A percentile compares a stretch with the other conserved stretches of the same genome.
phyloP scores from a whole-genome alignment of 768 basidiomycete species.

The Tulasnella sp. region DNA sequence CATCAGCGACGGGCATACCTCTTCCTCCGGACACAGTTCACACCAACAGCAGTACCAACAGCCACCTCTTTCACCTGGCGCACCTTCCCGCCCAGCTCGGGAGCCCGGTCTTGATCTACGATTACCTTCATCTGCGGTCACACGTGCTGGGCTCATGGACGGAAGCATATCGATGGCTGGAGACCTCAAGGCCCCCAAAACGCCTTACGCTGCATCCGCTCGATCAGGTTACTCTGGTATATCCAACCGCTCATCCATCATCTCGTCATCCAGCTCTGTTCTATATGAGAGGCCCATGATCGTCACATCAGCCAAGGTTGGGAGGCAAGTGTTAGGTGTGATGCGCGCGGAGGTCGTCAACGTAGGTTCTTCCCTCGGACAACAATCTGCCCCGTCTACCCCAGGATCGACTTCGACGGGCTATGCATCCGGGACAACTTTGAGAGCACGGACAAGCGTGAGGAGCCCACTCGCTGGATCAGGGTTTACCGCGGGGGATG shows the following conservation, averaged over 20 bases:
- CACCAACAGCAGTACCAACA: neutral
- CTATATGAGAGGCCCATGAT: conserved; percentile 17
- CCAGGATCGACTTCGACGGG: neutral
- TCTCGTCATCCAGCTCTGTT: conserved; percentile 5
- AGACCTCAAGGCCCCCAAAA: conserved; percentile 1
- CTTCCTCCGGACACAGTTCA: neutral
- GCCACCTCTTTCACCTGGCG: neutral
- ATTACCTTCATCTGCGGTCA: neutral
- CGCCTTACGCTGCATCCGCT: conserved; percentile 12
- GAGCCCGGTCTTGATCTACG: conserved; percentile 16
- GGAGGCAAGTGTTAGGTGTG: conserved; percentile 17
- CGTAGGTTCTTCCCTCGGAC: neutral
- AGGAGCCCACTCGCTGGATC: conserved; percentile 8
- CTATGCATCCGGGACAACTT: neutral
- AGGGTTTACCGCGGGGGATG: conserved; percentile 2
- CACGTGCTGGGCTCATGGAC: conserved; percentile 2
- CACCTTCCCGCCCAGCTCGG: conserved; percentile 17
- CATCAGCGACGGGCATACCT: conserved; percentile 6
- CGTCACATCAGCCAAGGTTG: conserved; percentile 12
- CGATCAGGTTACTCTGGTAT: conserved; percentile 13
- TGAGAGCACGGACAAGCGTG: conserved; percentile 4
- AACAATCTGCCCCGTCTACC: neutral
- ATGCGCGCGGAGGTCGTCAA: conserved; percentile 16
- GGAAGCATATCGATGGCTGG: neutral
- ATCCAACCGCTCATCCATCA: conserved; percentile 6